These are phyloP conservation scores for Penicillium malachiteum DNA, from an alignment of 495 filamentous ascomycete species.

Conservation along the genomic window DNA sequence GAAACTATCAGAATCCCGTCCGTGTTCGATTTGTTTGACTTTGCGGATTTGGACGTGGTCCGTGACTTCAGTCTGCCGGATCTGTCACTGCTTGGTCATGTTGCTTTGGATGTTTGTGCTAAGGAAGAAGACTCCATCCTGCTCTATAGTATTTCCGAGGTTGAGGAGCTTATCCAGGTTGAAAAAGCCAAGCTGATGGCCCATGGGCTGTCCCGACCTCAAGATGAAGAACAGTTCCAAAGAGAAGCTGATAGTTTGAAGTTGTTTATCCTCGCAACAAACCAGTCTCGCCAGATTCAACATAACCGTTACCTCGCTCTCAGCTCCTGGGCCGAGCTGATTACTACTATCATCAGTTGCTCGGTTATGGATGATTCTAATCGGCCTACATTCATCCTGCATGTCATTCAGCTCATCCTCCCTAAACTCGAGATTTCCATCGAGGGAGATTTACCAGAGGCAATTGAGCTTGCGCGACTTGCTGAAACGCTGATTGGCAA, in stretches of 20 bases:
- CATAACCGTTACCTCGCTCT: conserved; percentile 63
- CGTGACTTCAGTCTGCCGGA: conserved; percentile 48
- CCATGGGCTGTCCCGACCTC: conserved; percentile 47
- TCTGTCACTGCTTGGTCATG: conserved; percentile 54
- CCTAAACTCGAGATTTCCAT: conserved; percentile 78
- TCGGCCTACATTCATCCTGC: conserved; percentile 73
- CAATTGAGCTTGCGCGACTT: conserved; percentile 71
- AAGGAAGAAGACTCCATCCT: conserved; percentile 47
- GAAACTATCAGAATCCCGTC: conserved; percentile 63
- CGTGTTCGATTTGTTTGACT: conserved; percentile 92
- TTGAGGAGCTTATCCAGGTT: conserved; percentile 62
- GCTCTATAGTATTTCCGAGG: conserved; percentile 55
- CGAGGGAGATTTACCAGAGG: conserved; percentile 60
- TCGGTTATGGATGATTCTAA: conserved; percentile 68
- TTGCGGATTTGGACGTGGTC: conserved; percentile 67
- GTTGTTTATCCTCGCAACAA: conserved; percentile 64
- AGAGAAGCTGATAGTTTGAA: conserved; percentile 57
- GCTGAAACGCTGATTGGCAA: conserved; percentile 74
- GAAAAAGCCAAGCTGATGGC: conserved; percentile 53
- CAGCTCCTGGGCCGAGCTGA: conserved; percentile 75
- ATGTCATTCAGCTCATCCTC: conserved; percentile 78
- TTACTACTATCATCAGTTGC: conserved; percentile 73
- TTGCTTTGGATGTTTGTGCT: conserved; percentile 62
- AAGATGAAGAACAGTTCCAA: conserved; percentile 57
- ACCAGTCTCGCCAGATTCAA: conserved; percentile 60